Evolutionary conservation across 352 stramenopile species (phyloP), one percentile per base, ranked within the genome.

Genomic region (Phytophthora quininea): DNA sequence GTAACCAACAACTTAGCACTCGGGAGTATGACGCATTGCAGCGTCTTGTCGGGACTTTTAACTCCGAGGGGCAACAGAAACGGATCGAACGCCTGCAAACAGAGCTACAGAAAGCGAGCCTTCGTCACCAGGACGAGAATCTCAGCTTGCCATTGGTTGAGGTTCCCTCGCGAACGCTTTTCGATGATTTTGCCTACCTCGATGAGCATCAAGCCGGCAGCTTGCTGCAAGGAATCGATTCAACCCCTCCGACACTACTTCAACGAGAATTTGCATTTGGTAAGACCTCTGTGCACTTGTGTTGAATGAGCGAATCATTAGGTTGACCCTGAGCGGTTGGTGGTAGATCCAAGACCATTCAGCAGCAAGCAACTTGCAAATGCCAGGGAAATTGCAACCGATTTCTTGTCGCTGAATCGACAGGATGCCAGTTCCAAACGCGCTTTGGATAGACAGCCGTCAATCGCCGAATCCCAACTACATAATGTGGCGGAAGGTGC

Each of bases 11-110:
- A 14, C 30, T 15, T 19, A 62, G 15, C 11, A 45, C 19, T 11
- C 45, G 49, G 46, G 45, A 58, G 14, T 38, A 24, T 19, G 71
- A 79, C 45, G 42, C 62, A 27, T 49, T 79, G 14, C 67, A 76
- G 27, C 54, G 45, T 24, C 59, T 79, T 19, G 35, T 79, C 48
- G 46, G 60, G 30, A 71, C 64, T 42, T 64, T 79, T 10, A 67
- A 74, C 38, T 77, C 43, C 43, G 62, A 55, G 11, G 65, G 77
- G 35, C 77, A 86, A 37, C 69, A 78, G 60, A 69, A 67, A 27
- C 75, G 69, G 14, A 63, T 86, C n/a, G 74, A 76, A 30, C 67
- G 46, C 38, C 61, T 81, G 11, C 65, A 81, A 55, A 58, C 29
- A 19, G 71, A 86, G 24, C 63, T 86, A 2, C 45, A 65, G 19